These are phyloP conservation scores for Trichoderma afroharzianum DNA, from an alignment of 2,329 filamentous ascomycete genomes.

Conservation along the genomic window DNA sequence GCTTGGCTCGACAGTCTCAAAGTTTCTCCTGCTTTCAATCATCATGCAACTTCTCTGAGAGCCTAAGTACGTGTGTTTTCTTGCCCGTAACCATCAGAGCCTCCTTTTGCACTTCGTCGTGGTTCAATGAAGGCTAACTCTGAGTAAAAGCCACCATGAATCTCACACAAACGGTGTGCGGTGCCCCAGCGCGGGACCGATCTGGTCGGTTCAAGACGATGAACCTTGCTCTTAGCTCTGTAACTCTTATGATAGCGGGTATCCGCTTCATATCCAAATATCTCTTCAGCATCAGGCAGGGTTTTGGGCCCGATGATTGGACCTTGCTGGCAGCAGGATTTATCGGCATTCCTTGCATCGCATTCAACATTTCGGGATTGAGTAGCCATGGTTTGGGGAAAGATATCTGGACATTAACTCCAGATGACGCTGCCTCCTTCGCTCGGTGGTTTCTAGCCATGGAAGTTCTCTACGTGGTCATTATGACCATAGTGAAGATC, in stretches of 20 bases:
- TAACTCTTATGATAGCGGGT: conserved; percentile 20
- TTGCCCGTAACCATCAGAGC: not conserved
- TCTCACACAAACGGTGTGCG: not conserved
- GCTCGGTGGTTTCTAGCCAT: conserved; percentile 30
- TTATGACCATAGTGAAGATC: conserved; percentile 38
- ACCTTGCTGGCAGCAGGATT: conserved; percentile 26
- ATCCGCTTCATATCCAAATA: conserved; percentile 25
- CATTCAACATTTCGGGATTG: conserved; percentile 25
- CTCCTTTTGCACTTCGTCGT: not conserved
- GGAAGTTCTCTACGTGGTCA: conserved; percentile 38
- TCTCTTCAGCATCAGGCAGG: conserved; percentile 28
- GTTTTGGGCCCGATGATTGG: conserved; percentile 32
- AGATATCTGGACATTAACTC: conserved; percentile 33
- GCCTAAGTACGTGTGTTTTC: not conserved
- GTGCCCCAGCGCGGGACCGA: not conserved
- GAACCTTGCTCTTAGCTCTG: conserved; percentile 20
- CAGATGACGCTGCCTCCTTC: conserved; percentile 22
- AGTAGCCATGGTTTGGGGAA: conserved; percentile 29
- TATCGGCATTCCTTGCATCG: conserved; percentile 22
- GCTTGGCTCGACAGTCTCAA: not conserved
- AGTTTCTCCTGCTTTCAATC: not conserved
- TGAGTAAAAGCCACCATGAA: not conserved
- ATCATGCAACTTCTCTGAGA: conserved; percentile 11
- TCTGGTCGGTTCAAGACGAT: not conserved
- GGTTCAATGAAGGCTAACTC: not conserved